Evolutionary conservation across 2,329 filamentous ascomycete genomes (phyloP), one percentile per base, ranked within the genome.

Genomic region (Colletotrichum euphorbiae): DNA sequence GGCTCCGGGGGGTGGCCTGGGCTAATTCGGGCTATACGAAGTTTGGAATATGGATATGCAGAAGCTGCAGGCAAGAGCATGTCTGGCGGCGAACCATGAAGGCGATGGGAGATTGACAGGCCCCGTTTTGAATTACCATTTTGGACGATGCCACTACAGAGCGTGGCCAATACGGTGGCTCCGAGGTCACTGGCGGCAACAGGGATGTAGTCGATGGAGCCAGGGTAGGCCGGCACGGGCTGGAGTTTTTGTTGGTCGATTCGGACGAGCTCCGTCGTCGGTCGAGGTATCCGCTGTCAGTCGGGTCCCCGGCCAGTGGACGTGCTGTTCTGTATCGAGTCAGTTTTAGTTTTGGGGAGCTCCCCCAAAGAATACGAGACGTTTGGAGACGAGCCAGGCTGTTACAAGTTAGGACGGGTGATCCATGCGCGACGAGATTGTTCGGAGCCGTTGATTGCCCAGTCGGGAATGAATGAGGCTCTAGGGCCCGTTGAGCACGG

Each of bases 1-100:
- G 61, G 54, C 61, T 68, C 65, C 61, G 65, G 65, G 63, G 28
- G 61, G 54, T 68, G 54, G 65, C 56, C 48, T 58, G 65, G 61
- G 61, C 61, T 68, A 68, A 65, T 68, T 60, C 54, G 58, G 65
- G 65, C 54, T 68, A 68, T 68, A 68, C 65, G 65, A 68, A 68
- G 65, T 68, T 68, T 68, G 65, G 65, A 65, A 60, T 68, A 68
- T 68, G 65, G 65, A 68, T 68, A 68, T 68, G 65, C 65, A 68
- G 24, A 52, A 36, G 31, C 36, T 28, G 61, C 65, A 68, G 61
- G 65, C 65, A 60, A 59, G 48, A 46, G 61, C 65, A 61, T 68
- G 65, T 56, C 48, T 65, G 33, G 65, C 61, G 63, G 61, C 65
- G 61, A 68, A 65, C 65, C 65, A 68, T 59, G 46, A 65, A 31